These are phyloP conservation scores for Priceomyces melissophilus DNA, from an alignment of 805 yeast species.

Conservation along the genomic window DNA sequence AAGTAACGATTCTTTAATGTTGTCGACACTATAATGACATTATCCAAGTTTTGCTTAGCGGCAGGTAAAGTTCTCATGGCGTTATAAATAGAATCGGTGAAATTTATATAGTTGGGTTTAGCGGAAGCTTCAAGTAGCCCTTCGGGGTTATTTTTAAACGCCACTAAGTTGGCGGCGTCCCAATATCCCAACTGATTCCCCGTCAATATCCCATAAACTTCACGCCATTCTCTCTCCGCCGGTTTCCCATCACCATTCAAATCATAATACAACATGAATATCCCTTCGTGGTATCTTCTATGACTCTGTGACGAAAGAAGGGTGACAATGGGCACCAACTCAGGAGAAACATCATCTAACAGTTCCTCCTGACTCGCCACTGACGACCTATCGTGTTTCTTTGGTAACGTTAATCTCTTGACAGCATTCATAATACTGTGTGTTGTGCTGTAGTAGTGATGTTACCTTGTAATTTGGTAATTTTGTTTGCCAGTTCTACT, in stretches of 20 bases:
- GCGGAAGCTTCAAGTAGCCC: slow-evolving; percentile 55
- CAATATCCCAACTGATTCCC: slow-evolving; percentile 93
- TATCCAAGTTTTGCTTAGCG: slow-evolving; percentile 58
- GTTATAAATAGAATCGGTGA: slow-evolving; percentile 84
- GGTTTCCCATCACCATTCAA: slow-evolving; percentile 84
- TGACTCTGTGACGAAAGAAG: slow-evolving; percentile 70
- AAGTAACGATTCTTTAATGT: slow-evolving; percentile 86
- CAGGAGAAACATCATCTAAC: slow-evolving; percentile 38
- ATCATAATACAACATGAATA: slow-evolving; percentile 69
- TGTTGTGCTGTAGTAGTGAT: no score
- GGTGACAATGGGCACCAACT: slow-evolving; percentile 68
- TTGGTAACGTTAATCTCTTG: slow-evolving; percentile 20
- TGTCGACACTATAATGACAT: slow-evolving; percentile 86
- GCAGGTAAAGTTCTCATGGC: slow-evolving; percentile 66
- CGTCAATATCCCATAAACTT: slow-evolving; percentile 85
- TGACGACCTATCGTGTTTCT: slow-evolving; percentile 6
- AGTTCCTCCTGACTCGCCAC: slow-evolving; percentile 6
- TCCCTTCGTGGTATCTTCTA: slow-evolving; percentile 73
- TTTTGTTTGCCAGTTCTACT: no score
- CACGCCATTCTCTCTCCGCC: slow-evolving; percentile 80
- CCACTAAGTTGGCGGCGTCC: slow-evolving; percentile 71
- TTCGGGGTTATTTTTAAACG: slow-evolving; percentile 49
- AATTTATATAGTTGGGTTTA: slow-evolving; percentile 84
- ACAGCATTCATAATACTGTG: slow-evolving; percentile 7
- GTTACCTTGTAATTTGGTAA: no score